Conservation (phyloP, 1,139 yeast species). For the Wickerhamomyces sp. region DNA sequence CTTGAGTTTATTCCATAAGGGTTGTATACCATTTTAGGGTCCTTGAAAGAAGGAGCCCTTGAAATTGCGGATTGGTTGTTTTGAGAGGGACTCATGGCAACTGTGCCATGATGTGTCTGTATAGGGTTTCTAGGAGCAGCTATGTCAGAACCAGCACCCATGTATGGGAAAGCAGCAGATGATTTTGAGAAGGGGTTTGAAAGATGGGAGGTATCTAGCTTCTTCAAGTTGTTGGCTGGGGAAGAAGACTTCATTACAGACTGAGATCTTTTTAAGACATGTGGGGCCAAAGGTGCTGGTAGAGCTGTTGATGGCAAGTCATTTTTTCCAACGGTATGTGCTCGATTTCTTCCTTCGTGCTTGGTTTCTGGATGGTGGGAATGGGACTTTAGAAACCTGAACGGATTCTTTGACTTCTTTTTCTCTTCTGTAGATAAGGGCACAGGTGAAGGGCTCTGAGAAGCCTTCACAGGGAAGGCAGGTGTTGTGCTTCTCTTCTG, state of each 20-base stretch:
- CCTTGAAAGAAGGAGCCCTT: conserved; percentile 15
- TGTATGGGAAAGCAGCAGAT: conserved; percentile 8
- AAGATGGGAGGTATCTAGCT: conserved; percentile 1
- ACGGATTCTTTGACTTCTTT: conserved; percentile 5
- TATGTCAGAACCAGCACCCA: conserved; percentile 24
- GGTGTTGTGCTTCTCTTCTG: conserved; percentile 1
- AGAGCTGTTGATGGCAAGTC: background rate
- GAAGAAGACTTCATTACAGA: background rate
- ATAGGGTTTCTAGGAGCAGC: conserved; percentile 21
- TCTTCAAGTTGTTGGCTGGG: background rate
- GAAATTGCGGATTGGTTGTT: conserved; percentile 8
- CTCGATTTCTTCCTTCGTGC: background rate
- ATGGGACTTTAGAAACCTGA: conserved; percentile 4
- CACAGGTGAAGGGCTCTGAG: background rate
- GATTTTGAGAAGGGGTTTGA: conserved; percentile 13
- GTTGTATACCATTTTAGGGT: conserved; percentile 25
- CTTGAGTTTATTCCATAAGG: conserved; percentile 26
- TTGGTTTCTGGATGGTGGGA: conserved; percentile 2
- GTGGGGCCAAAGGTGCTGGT: background rate
- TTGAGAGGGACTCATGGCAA: background rate
- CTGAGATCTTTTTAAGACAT: conserved; percentile 2
- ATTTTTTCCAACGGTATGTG: conserved; percentile 1
- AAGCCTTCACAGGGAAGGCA: background rate
- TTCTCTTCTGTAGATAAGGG: background rate
- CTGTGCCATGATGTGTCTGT: background rate